Conservation (phyloP, 2,329 filamentous ascomycete genomes). For the Pseudogymnoascus sp. region DNA sequence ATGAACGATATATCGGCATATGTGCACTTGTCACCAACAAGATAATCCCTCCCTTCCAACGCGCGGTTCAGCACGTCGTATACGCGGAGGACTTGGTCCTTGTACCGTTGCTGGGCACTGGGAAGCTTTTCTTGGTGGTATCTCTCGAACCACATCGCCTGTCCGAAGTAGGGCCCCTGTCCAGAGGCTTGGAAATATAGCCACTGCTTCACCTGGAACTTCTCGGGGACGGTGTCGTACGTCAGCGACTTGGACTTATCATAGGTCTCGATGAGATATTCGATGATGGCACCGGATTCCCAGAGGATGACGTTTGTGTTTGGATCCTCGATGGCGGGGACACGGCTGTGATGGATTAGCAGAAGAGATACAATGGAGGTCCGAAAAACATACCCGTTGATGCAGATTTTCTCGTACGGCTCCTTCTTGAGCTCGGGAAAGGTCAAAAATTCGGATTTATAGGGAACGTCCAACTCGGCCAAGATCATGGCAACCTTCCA, state of each 20-base stretch:
- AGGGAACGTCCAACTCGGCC: constrained; percentile 19
- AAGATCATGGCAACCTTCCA: constrained; percentile 21
- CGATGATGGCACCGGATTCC: constrained; percentile 37
- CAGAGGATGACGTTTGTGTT: constrained; percentile 36
- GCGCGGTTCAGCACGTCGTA: constrained; percentile 34
- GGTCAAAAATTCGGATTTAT: constrained; percentile 11
- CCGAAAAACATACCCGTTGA: constrained; percentile 16
- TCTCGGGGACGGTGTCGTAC: constrained; percentile 26
- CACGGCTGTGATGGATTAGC: neutral
- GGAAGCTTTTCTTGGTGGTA: constrained; percentile 33
- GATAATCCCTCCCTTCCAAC: constrained; percentile 28
- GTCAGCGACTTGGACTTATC: constrained; percentile 30
- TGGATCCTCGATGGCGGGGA: constrained; percentile 29
- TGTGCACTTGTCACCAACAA: constrained; percentile 32
- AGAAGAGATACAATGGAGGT: constrained; percentile 5
- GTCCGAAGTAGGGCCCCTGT: constrained; percentile 34
- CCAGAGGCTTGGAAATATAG: constrained; percentile 32
- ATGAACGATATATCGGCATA: constrained; percentile 34
- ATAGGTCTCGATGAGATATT: constrained; percentile 35
- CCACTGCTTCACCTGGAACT: constrained; percentile 30
- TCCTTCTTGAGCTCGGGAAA: constrained; percentile 33
- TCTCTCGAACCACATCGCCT: constrained; percentile 25
- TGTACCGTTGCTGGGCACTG: constrained; percentile 36
- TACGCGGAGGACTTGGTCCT: constrained; percentile 35
- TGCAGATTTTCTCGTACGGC: constrained; percentile 27